phyloP scores from a whole-genome alignment of 1,284 basidiomycete genomes.

The Austroboletus novae-zelandiae region DNA sequence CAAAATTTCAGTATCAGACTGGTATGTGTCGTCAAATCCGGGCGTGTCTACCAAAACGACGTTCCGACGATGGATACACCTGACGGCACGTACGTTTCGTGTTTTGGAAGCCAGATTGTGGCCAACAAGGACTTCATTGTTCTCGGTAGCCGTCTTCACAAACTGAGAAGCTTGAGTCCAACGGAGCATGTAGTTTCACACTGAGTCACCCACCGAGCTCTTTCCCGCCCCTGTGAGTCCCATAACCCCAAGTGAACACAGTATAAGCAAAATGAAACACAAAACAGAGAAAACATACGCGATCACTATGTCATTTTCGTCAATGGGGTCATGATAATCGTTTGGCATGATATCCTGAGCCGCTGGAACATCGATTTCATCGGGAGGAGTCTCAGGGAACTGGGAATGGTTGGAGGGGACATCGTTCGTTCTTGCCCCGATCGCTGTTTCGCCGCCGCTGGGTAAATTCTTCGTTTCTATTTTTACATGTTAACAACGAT shows the following conservation, averaged over 20 bases:
- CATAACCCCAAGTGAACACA: slow-evolving; percentile 33
- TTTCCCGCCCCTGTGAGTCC: slow-evolving; percentile 41
- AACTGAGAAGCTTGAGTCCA: slow-evolving; percentile 11
- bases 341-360: background rate
- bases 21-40: slow-evolving; percentile 21
- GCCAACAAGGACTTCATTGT: background rate
- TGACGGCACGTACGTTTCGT: slow-evolving; percentile 10
- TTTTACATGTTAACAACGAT: no score
- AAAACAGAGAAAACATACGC: slow-evolving; percentile 11
- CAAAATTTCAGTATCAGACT: slow-evolving; percentile 19
- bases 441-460: no score
- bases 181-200: background rate
- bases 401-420: no score
- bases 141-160: slow-evolving; percentile 15
- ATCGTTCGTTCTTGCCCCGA: no score
- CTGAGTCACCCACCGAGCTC: slow-evolving; percentile 31
- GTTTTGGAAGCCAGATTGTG: slow-evolving; percentile 8
- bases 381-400: no score
- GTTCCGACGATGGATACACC: slow-evolving; percentile 10
- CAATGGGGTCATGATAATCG: background rate
- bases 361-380: no score
- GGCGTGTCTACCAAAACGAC: slow-evolving; percentile 27
- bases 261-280: background rate
- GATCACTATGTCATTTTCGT: slow-evolving; percentile 11
- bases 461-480: no score